Evolutionary conservation across 169 alveolate genomes (phyloP), one percentile per base, ranked within the genome.

Genomic region (Perkinsus chesapeaki): DNA sequence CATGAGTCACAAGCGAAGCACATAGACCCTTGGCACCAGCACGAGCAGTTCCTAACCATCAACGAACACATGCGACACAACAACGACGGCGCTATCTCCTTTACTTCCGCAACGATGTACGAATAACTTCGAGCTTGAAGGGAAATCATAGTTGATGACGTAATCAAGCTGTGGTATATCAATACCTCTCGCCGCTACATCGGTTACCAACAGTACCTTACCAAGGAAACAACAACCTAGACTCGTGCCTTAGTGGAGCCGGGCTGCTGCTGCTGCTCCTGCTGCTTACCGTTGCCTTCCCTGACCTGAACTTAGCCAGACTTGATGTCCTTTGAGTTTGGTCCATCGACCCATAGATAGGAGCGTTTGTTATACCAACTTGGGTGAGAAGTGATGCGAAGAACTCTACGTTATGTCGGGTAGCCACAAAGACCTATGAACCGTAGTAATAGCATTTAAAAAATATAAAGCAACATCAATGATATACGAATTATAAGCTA

Each of bases 141-240:
- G 99, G 82, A 99, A 96, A 96, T 99, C 99, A 95, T 97, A 99
- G 96, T 99, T 99, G 39, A 99, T 96, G 73, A 99, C 99, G 39
- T 98, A 96, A 39, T 95, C 95, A 91, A 95, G 93, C 34, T 47
- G 96, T 19, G 99, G 99, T 92, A 99, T 98, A 96, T 99, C 99
- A 12, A 99, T 95, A 0, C 99, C 99, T 91, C 99, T 96, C 39
- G 99, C 98, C 0, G 99, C 99, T 0, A 99, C 99, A 94, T 99
- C 99, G 16, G 99, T 99, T 12, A 99, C 99, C 31, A 99, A 97
- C 94, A 99, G 96, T 73, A 98, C 93, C 39, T 36, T 1, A 27
- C 91, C 36, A 12, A 36, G n/a, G 38, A 27, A 92, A 12, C 39
- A 16, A 7, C 3, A 37, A 34, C 19, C 93, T 27, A 0, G n/a